Base-by-base conservation (phyloP, 78 protist species). In the Guillardia theta region DNA sequence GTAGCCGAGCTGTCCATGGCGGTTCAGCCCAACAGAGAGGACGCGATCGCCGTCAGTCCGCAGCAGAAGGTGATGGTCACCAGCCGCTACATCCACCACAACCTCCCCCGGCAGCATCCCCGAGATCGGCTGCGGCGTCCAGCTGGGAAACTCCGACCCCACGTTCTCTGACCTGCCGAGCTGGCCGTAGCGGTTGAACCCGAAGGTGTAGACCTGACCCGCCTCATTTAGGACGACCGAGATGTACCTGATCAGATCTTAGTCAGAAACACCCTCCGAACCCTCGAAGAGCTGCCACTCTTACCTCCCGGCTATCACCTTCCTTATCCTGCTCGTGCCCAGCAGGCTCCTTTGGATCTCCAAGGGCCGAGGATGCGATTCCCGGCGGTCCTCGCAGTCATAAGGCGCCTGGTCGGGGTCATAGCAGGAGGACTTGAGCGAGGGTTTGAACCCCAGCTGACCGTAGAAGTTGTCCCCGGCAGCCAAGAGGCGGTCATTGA, bases 111-210 rank as follows among this genome's bases (percentile, higher is more conserved):
- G 3, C 27, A 30, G 39, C 39, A 0, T 58, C 39, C 4, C 27
- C 70, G 70, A 24, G 70, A 58, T 6, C n/a, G n/a, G n/a, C n/a
- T n/a, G n/a, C n/a, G n/a, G n/a, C n/a, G n/a, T n/a, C n/a, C n/a
- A n/a, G n/a, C n/a, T n/a, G n/a, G n/a, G n/a, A n/a, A n/a, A n/a
- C n/a, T 43, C 90, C 43, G 33, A 0, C 53, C 90, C 90, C 47
- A 43, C 21, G 4, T 78, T 37, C 33, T 78, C 90, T 18, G 48
- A 10, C 48, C 90, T 45, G 33, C 90, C 90, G 0, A 78, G 47
- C 90, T 78, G 90, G 37, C 90, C 90, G 48, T n/a, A 78, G 90
- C 90, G 90, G 50, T 78, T 78, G 33, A 78, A 50, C 8, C 90
- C 90, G 45, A 43, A 0, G 48, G 43, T 43, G 41, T 30, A 78